Base-by-base conservation (phyloP, 805 yeast genomes). In the Jamesozyma piceae region DNA sequence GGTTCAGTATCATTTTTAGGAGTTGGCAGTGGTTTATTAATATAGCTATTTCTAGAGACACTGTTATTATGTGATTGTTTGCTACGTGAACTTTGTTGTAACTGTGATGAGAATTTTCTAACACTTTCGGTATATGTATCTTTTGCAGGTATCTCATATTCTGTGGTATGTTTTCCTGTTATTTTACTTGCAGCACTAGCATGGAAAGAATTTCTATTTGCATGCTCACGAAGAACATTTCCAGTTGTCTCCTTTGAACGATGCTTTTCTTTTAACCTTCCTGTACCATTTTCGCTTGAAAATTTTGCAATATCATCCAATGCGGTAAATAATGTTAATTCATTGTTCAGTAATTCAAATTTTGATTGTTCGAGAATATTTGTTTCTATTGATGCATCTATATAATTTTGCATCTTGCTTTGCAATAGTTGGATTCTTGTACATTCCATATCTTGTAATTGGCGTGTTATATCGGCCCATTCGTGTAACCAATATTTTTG, bases 251-350 rank as follows among this genome's bases (percentile, higher is more conserved):
- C 28, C 28, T 24, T 41, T 15, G 22, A 26, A 13, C 32, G 21
- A 20, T 32, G 44, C 29, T 41, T 49, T 45, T 54, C 47, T 45
- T 53, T 60, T n/a, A 61, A 35, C 39, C 65, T 51, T 1, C 65
- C 65, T 0, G 64, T 62, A n/a, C 66, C 64, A 42, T 46, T 52
- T 36, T 54, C 48, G 37, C 54, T 57, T 10, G 66, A 57, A 38
- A 61, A 60, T n/a, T 49, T 49, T 1, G 57, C 21, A 10, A 62
- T 59, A 41, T 60, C 63, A 39, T 58, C 60, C 28, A 48, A 47
- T 10, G 64, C 51, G 1, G 62, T 58, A 42, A 54, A 60, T 11
- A 49, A 46, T 3, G 46, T 49, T 19, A 60, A 44, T 27, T 49
- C 49, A 38, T 52, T 54, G 10, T 46, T 53, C 9, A 60, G 43